Conservation (phyloP, 1,139 yeast species). For the Blastobotrys proliferans region DNA sequence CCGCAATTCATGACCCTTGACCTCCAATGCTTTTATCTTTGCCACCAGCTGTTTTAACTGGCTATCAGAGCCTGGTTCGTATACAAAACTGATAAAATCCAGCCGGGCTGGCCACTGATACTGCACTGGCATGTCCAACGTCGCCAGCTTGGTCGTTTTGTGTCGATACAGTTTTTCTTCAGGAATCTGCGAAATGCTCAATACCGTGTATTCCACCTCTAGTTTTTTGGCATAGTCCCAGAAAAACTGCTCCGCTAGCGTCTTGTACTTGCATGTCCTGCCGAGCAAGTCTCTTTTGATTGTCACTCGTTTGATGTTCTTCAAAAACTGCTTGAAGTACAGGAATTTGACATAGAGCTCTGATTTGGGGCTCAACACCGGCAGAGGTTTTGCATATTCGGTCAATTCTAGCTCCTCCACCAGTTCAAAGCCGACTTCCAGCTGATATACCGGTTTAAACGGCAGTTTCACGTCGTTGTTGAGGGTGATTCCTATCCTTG, state of each 20-base stretch:
- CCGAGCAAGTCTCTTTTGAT: slow-evolving; percentile 1
- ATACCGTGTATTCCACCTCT: background rate
- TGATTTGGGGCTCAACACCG: background rate
- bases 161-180: slow-evolving; percentile 2
- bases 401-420: slow-evolving; percentile 1
- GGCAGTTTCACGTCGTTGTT: background rate
- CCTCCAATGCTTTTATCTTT: background rate
- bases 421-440: background rate
- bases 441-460: background rate
- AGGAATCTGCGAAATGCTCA: slow-evolving; percentile 1
- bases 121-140: slow-evolving; percentile 1
- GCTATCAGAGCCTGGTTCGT: background rate
- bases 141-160: background rate
- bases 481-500: background rate
- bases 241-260: slow-evolving; percentile 4
- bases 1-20: background rate
- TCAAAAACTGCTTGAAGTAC: background rate
- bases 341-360: background rate
- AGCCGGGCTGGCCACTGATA: background rate
- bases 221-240: background rate
- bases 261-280: slow-evolving; percentile 1
- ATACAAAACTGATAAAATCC: slow-evolving; percentile 1
- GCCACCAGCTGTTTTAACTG: background rate
- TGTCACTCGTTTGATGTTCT: background rate
- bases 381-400: slow-evolving; percentile 6